These are phyloP conservation scores for Crucihimalaya himalaica DNA, from an alignment of 345 rosid genomes.

Conservation along the genomic window DNA sequence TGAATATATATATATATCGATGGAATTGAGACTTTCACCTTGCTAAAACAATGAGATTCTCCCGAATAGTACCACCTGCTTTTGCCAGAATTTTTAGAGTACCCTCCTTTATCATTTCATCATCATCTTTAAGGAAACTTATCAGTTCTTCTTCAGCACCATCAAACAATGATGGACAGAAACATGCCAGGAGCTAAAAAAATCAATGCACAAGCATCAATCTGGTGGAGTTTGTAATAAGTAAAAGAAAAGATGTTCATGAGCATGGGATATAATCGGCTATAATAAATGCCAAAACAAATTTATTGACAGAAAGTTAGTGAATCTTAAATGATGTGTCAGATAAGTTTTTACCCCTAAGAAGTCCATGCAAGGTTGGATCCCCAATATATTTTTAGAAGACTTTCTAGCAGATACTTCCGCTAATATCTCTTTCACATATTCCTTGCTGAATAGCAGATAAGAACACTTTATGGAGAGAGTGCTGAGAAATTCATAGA, in stretches of 20 bases:
- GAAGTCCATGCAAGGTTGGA: slow-evolving; percentile 78
- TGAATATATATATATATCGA: neutral
- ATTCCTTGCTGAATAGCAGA: slow-evolving; percentile 84
- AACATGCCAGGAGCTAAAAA: slow-evolving; percentile 81
- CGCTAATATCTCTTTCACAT: slow-evolving; percentile 72
- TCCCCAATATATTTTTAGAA: slow-evolving; percentile 52
- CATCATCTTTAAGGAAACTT: slow-evolving; percentile 77
- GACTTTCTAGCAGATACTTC: slow-evolving; percentile 67
- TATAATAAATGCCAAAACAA: slow-evolving; percentile 11
- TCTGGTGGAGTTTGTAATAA: neutral
- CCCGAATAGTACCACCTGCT: slow-evolving; percentile 95
- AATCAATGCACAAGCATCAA: slow-evolving; percentile 15
- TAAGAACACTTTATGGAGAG: slow-evolving; percentile 90
- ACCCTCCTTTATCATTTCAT: slow-evolving; percentile 86
- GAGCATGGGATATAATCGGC: slow-evolving; percentile 4
- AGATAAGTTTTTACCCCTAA: slow-evolving; percentile 70
- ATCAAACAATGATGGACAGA: slow-evolving; percentile 72
- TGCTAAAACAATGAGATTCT: slow-evolving; percentile 74
- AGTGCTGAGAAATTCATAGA: slow-evolving; percentile 77
- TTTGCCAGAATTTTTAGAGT: slow-evolving; percentile 87
- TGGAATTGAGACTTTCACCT: slow-evolving; percentile 53
- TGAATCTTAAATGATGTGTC: slow-evolving; percentile 23
- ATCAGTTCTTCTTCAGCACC: slow-evolving; percentile 88
- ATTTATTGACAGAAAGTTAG: neutral
- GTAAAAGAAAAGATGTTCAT: slow-evolving; percentile 10